Percentiles rank a stretch among this genome's conserved stretches.
These are phyloP conservation scores for Ogataea corticis DNA, from an alignment of 805 yeast genomes.

Conservation along the genomic window DNA sequence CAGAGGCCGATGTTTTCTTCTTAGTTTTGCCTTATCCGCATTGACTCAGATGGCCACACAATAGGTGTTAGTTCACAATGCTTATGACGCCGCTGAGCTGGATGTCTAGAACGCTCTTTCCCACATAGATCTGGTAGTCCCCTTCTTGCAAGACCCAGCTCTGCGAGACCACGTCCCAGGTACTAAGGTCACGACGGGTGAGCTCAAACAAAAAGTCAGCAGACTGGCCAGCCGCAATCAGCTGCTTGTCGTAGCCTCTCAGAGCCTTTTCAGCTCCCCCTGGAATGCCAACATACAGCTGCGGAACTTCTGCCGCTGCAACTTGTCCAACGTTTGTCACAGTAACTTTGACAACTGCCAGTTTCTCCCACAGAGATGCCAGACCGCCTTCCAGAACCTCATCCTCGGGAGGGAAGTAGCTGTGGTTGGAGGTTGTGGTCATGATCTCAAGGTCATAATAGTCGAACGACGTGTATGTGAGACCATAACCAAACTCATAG, in stretches of 20 bases:
- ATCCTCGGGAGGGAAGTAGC: slow-evolving; percentile 8
- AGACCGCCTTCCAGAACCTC: slow-evolving; percentile 37
- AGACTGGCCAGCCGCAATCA: slow-evolving; percentile 36
- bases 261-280: slow-evolving; percentile 42
- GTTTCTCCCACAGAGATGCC: slow-evolving; percentile 43
- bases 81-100: slow-evolving; percentile 12
- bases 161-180: slow-evolving; percentile 45
- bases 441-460: slow-evolving; percentile 25
- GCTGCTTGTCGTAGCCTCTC: slow-evolving; percentile 45
- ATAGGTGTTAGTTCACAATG: too few relatives aligned
- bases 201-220: slow-evolving; percentile 35
- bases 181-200: slow-evolving; percentile 42
- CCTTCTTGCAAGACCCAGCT: slow-evolving; percentile 49
- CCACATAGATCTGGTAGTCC: slow-evolving; percentile 40
- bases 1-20: too few relatives aligned
- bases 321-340: slow-evolving; percentile 40
- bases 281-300: slow-evolving; percentile 45
- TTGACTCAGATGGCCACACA: too few relatives aligned
- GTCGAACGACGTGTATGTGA: slow-evolving; percentile 51
- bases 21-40: too few relatives aligned
- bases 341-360: slow-evolving; percentile 39
- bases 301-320: slow-evolving; percentile 44
- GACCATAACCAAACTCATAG: slow-evolving; percentile 63
- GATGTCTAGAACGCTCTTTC: slow-evolving; percentile 24
- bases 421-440: not conserved